A percentile compares a stretch with the other conserved stretches of the same genome.
Evolutionary conservation across 2,329 filamentous ascomycete species (phyloP).

Genomic region (Aspergillus sp.): DNA sequence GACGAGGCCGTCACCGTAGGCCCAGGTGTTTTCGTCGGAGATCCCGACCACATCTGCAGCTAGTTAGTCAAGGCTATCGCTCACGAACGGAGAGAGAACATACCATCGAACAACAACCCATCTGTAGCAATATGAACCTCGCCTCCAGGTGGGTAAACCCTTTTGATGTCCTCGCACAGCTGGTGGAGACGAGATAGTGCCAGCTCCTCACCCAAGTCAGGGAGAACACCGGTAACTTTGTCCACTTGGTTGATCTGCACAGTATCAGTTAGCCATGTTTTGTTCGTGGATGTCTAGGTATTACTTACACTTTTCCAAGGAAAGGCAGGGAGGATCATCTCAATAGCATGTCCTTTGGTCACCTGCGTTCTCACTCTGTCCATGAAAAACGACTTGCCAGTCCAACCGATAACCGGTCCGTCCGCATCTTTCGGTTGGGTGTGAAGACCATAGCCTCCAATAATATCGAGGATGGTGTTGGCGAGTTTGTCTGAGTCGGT

Average conservation of each 20-base stretch:
- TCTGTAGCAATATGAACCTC: constrained; percentile 39
- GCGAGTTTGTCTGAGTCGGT: no score
- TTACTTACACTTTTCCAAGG: constrained; percentile 16
- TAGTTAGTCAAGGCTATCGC: not conserved
- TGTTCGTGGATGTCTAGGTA: no score
- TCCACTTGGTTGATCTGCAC: constrained; percentile 19
- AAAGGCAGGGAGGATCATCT: constrained; percentile 25
- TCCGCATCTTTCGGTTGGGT: constrained; percentile 8
- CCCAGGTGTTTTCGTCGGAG: constrained; percentile 37
- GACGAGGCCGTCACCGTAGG: constrained; percentile 33
- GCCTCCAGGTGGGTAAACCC: constrained; percentile 35
- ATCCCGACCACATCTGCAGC: constrained; percentile 34
- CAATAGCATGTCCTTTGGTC: constrained; percentile 11
- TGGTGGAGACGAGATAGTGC: constrained; percentile 35
- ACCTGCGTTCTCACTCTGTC: constrained; percentile 14
- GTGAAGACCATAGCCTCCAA: constrained; percentile 22
- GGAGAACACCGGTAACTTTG: constrained; percentile 30
- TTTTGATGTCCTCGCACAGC: constrained; percentile 33
- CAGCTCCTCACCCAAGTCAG: constrained; percentile 40
- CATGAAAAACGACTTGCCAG: constrained; percentile 21
- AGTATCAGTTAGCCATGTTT: no score
- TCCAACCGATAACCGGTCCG: constrained; percentile 10
- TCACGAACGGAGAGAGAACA: not conserved
- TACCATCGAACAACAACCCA: constrained; percentile 37
- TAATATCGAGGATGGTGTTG: constrained; percentile 12